A percentile compares a stretch with the other conserved stretches of the same genome.
Conservation (phyloP, 768 basidiomycete species). For the Calocybe cyanea region DNA sequence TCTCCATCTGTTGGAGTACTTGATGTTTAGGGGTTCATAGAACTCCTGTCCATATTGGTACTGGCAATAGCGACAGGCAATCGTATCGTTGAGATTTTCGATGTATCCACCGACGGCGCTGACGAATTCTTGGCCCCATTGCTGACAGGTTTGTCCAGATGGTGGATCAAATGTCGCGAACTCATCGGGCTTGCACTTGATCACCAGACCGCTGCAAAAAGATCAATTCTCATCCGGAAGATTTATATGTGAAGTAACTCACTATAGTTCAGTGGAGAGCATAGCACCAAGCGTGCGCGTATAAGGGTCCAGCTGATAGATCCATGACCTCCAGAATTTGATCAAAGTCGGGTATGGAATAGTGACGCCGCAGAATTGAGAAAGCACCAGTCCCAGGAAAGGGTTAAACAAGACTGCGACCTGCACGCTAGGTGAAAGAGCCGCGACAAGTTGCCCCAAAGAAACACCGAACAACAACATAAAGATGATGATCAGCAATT, state of each 20-base stretch:
- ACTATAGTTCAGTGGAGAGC: constrained; percentile 76
- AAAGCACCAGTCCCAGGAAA: constrained; percentile 59
- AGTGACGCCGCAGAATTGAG: constrained; percentile 79
- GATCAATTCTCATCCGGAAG: constrained; percentile 10
- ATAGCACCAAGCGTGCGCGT: constrained; percentile 70
- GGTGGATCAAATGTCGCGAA: constrained; percentile 74
- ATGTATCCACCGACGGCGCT: constrained; percentile 66
- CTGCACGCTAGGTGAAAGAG: constrained; percentile 73
- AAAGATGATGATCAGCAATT: constrained; percentile 65
- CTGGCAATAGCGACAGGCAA: constrained; percentile 70
- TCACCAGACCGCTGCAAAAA: constrained; percentile 48
- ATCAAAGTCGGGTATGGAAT: constrained; percentile 64
- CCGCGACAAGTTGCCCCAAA: constrained; percentile 69
- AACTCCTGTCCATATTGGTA: constrained; percentile 68
- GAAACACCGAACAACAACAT: constrained; percentile 65
- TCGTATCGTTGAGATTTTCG: constrained; percentile 57
- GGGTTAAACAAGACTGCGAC: constrained; percentile 82
- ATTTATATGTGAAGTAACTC: constrained; percentile 13
- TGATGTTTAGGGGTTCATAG: constrained; percentile 64
- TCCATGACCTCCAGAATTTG: constrained; percentile 72
- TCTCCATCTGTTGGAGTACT: constrained; percentile 59
- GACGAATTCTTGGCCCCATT: constrained; percentile 72
- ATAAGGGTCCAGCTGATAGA: constrained; percentile 70
- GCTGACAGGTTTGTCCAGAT: constrained; percentile 61
- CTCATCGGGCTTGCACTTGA: constrained; percentile 65